Conservation (phyloP, 2,329 filamentous ascomycete genomes). For the Metarhizium guizhouense region DNA sequence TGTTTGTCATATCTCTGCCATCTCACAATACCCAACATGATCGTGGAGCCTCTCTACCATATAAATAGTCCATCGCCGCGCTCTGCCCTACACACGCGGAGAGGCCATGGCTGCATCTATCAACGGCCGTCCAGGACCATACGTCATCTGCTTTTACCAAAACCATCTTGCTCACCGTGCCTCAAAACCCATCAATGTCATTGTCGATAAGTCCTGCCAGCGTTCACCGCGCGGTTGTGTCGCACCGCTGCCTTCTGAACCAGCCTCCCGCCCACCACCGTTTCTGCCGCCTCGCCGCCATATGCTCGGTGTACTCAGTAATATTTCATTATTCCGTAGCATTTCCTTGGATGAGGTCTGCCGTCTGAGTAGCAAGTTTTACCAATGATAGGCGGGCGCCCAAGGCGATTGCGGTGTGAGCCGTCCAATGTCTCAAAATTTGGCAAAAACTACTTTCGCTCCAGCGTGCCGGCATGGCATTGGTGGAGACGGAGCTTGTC, state of each 20-base stretch:
- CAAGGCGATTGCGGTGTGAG: neutral
- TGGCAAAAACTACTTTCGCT: neutral
- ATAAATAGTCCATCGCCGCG: too few relatives aligned
- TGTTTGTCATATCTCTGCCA: too few relatives aligned
- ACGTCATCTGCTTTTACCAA: too few relatives aligned
- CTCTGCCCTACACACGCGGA: neutral
- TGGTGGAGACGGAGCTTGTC: slow-evolving; percentile 1
- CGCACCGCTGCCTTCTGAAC: too few relatives aligned
- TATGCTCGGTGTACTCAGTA: too few relatives aligned
- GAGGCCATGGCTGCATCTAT: neutral
- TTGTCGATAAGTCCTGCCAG: neutral
- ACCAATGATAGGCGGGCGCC: neutral
- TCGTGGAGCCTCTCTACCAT: neutral
- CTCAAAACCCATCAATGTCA: neutral
- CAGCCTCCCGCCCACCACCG: too few relatives aligned
- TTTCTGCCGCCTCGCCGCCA: too few relatives aligned
- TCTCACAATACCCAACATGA: neutral
- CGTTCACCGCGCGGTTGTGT: too few relatives aligned
- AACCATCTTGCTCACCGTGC: neutral
- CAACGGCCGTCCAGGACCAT: neutral
- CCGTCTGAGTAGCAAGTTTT: neutral
- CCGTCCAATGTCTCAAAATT: slow-evolving; percentile 1
- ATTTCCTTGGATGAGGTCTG: neutral
- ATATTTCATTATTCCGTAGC: neutral
- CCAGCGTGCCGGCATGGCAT: neutral